Conservation (phyloP, 176 grass and related monocot genomes). For the Cocos nucifera region DNA sequence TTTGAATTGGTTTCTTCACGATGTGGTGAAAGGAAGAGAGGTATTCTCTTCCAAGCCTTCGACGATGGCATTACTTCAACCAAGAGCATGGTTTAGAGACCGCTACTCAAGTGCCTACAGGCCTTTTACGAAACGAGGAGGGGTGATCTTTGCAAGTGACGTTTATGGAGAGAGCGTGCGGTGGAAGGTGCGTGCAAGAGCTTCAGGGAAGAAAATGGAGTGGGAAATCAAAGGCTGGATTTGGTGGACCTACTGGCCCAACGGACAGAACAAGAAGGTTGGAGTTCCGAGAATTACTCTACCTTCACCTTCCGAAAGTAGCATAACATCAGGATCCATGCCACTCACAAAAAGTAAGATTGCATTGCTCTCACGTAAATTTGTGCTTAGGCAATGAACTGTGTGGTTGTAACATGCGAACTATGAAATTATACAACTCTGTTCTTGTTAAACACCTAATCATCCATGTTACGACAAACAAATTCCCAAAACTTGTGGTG, state of each 20-base stretch:
- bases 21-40: constrained; percentile 64
- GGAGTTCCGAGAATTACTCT: constrained; percentile 62
- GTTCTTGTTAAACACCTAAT: background rate
- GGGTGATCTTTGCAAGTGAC: constrained; percentile 67
- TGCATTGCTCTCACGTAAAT: background rate
- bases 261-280: constrained; percentile 78
- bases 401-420: background rate
- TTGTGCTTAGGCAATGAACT: background rate
- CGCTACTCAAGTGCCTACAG: constrained; percentile 52
- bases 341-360: background rate
- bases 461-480: too few relatives aligned
- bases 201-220: constrained; percentile 49
- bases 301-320: constrained; percentile 45
- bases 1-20: constrained; percentile 77
- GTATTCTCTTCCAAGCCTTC: constrained; percentile 62
- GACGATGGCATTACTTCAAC: constrained; percentile 70
- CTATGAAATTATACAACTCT: background rate
- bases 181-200: constrained; percentile 58
- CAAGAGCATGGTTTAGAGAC: constrained; percentile 65
- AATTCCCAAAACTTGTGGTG: too few relatives aligned
- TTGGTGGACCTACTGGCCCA: constrained; percentile 91
- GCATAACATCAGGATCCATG: background rate
- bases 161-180: constrained; percentile 79
- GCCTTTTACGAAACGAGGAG: constrained; percentile 74
- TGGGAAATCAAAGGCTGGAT: constrained; percentile 77